Evolutionary conservation across 2,329 filamentous ascomycete species (phyloP).

Genomic region (Pestalotiopsis sp.): DNA sequence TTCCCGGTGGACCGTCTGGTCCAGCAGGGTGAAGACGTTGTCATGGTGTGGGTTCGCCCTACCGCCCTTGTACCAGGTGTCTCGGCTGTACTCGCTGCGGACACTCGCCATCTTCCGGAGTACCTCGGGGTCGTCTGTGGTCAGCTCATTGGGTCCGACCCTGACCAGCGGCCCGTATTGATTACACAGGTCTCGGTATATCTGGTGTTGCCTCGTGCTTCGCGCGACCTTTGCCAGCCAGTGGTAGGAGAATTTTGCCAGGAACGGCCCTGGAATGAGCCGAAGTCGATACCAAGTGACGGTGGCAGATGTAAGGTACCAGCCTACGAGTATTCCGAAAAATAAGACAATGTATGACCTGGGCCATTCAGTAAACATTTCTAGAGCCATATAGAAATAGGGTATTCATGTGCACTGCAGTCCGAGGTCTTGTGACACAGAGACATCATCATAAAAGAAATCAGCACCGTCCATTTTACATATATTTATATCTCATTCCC

Average conservation of each 20-base stretch:
- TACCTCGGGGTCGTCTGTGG: slow-evolving; percentile 38
- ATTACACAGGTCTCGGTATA: slow-evolving; percentile 14
- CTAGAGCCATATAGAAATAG: background rate
- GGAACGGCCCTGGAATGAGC: slow-evolving; percentile 37
- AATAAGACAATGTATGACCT: background rate
- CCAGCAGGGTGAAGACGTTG: slow-evolving; percentile 49
- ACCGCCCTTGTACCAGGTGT: slow-evolving; percentile 18
- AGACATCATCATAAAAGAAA: background rate
- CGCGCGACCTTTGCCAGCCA: slow-evolving; percentile 36
- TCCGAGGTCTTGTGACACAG: background rate
- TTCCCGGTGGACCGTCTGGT: slow-evolving; percentile 41
- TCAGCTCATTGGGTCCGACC: slow-evolving; percentile 40
- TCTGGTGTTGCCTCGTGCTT: slow-evolving; percentile 22
- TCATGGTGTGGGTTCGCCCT: slow-evolving; percentile 37
- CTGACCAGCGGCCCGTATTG: slow-evolving; percentile 34
- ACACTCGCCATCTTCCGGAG: slow-evolving; percentile 35
- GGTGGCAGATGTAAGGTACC: slow-evolving; percentile 16
- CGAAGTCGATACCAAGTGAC: slow-evolving; percentile 34
- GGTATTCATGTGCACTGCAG: too few species aligned
- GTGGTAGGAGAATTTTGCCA: slow-evolving; percentile 37
- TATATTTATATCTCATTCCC: background rate
- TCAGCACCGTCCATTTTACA: background rate
- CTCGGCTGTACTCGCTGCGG: slow-evolving; percentile 18
- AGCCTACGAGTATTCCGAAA: background rate
- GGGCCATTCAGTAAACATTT: background rate